Evolutionary conservation across 345 rosid species (phyloP).

Genomic region (Rhodamnia rubescens): DNA sequence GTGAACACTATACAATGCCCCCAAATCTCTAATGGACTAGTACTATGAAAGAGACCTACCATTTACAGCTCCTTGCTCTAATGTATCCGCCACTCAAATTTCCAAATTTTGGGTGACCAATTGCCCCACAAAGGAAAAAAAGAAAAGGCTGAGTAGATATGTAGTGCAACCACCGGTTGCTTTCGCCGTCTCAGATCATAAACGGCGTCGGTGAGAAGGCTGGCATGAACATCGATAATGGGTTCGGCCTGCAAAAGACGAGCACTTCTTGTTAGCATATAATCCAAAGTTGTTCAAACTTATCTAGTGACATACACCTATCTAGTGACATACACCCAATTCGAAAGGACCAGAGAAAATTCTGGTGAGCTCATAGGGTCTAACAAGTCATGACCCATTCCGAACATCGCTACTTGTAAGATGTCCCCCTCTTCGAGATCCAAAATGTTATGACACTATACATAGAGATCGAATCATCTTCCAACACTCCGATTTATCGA

Average conservation of each 20-base stretch:
- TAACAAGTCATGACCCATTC: too few relatives aligned
- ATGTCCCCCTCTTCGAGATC: neutral
- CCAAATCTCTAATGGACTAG: neutral
- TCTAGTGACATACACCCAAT: neutral
- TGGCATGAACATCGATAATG: constrained; percentile 6
- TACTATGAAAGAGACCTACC: neutral
- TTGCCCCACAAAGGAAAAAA: neutral
- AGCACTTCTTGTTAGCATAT: neutral
- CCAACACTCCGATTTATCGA: neutral
- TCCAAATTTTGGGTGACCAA: neutral
- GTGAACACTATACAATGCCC: neutral
- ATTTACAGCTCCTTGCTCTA: neutral
- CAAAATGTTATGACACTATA: neutral
- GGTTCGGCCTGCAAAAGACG: constrained; percentile 2
- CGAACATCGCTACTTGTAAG: neutral
- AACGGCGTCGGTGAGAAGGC: constrained; percentile 24
- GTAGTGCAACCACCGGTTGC: neutral
- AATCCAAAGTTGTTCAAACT: neutral
- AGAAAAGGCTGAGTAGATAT: neutral
- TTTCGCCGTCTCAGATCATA: constrained; percentile 4
- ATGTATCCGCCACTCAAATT: neutral
- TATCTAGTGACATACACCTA: too few relatives aligned
- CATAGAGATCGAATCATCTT: neutral
- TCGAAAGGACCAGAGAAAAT: neutral
- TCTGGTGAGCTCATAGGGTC: neutral